Conservation (phyloP, 371 early-diverging fungal genomes). For the Mortierella sp. region DNA sequence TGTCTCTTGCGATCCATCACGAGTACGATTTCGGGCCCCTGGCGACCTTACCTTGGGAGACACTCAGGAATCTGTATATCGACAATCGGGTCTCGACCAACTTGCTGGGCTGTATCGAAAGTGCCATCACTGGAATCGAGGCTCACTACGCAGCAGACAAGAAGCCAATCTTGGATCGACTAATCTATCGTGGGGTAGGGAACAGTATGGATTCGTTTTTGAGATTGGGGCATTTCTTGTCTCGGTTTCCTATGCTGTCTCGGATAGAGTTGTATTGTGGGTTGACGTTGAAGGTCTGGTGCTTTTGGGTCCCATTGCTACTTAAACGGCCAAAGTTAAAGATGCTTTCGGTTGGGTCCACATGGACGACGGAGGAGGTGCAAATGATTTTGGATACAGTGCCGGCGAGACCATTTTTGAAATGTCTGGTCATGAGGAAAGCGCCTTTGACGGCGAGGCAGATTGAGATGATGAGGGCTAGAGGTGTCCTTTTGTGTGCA, state of each 20-base stretch:
- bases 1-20: background rate
- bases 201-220: background rate
- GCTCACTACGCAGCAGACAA: background rate
- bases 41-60: background rate
- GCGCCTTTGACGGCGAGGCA: background rate
- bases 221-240: background rate
- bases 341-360: conserved; percentile 3
- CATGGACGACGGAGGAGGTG: background rate
- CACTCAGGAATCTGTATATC: background rate
- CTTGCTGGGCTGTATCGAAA: background rate
- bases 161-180: background rate
- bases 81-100: background rate
- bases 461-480: background rate
- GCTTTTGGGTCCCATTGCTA: background rate
- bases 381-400: background rate
- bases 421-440: conserved; percentile 2
- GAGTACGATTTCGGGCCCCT: background rate
- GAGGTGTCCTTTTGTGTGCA: background rate
- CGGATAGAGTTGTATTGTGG: background rate
- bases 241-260: background rate
- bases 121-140: background rate
- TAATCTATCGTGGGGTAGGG: background rate
- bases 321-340: background rate
- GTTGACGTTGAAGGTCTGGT: background rate
- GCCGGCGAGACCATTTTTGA: background rate